Conservation (phyloP, 805 yeast species). For the Pichia membranifaciens region DNA sequence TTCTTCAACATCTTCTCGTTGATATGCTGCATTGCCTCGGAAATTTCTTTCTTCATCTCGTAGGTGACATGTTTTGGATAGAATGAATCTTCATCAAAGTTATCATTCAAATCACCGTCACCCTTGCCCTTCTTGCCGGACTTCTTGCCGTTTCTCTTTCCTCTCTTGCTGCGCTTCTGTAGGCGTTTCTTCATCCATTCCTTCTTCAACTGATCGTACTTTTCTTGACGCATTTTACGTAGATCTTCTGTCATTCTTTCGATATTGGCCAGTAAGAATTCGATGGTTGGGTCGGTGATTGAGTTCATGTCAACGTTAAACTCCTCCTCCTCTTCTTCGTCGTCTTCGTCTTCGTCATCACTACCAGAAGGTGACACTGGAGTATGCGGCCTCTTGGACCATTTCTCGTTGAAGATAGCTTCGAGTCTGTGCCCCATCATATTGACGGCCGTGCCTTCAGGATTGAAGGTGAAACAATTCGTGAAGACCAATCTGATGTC, state of each 20-base stretch:
- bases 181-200: conserved; percentile 52
- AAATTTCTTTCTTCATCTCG: conserved; percentile 93
- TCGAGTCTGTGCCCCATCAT: conserved; percentile 92
- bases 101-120: conserved; percentile 32
- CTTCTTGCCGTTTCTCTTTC: conserved; percentile 16
- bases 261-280: conserved; percentile 80
- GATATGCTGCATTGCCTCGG: conserved; percentile 71
- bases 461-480: conserved; percentile 89
- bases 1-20: conserved; percentile 78
- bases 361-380: conserved; percentile 44
- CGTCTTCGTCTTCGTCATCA: conserved; percentile 34
- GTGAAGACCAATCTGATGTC: conserved; percentile 80
- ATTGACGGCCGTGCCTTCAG: conserved; percentile 95
- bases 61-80: conserved; percentile 58
- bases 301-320: conserved; percentile 55
- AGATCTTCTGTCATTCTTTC: conserved; percentile 81
- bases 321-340: conserved; percentile 36
- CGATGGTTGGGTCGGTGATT: conserved; percentile 84
- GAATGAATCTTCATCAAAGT: conserved; percentile 12
- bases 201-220: conserved; percentile 58
- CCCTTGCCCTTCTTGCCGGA: conserved; percentile 39
- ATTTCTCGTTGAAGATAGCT: conserved; percentile 75
- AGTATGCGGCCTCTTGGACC: conserved; percentile 79
- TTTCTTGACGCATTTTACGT: conserved; percentile 73
- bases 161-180: conserved; percentile 35